A percentile compares a stretch with the other conserved stretches of the same genome.
These are phyloP conservation scores for Rhododendron griersonianum DNA, from an alignment of 148 eudicot species.

Conservation along the genomic window DNA sequence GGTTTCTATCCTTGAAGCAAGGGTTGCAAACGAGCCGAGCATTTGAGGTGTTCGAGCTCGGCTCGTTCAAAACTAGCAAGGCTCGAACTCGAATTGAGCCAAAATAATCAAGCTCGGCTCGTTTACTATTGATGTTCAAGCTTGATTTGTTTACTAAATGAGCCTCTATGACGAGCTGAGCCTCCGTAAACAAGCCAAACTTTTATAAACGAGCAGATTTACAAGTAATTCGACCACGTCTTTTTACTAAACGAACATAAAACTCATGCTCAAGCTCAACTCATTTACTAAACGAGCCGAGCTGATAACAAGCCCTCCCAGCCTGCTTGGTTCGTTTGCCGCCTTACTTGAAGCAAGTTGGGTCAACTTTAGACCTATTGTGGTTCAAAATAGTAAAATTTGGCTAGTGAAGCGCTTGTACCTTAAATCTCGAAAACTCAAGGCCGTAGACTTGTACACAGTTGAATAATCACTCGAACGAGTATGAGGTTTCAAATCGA, in stretches of 20 bases:
- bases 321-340: background rate
- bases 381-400: background rate
- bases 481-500: conserved; percentile 25
- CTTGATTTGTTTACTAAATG: too few relatives aligned
- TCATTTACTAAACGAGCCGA: background rate
- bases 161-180: too few relatives aligned
- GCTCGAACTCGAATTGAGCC: background rate
- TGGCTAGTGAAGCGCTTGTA: background rate
- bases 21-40: background rate
- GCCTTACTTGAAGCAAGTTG: background rate
- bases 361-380: background rate
- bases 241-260: too few relatives aligned
- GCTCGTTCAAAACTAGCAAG: background rate
- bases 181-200: too few relatives aligned
- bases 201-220: background rate
- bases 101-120: background rate
- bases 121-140: background rate
- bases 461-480: background rate
- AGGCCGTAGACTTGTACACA: background rate
- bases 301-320: background rate
- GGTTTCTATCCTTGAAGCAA: background rate
- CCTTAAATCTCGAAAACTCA: conserved; percentile 9
- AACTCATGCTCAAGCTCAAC: too few relatives aligned
- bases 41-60: too few relatives aligned
- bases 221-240: too few relatives aligned